Evolutionary conservation across 2,329 filamentous ascomycete genomes (phyloP).

Genomic region (Esteya vermicola): DNA sequence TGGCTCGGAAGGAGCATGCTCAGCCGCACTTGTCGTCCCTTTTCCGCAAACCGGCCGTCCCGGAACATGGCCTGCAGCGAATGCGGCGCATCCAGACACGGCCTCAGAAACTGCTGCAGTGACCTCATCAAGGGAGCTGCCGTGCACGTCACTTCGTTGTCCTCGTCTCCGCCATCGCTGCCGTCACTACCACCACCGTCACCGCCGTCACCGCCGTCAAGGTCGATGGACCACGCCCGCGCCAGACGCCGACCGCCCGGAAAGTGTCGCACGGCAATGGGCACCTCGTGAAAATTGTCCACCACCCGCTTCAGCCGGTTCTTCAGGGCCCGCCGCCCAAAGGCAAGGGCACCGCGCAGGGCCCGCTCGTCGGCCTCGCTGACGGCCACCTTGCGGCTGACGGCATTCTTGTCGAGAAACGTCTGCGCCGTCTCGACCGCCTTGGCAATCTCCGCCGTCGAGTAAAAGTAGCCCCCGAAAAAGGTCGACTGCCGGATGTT

Average conservation of each 20-base stretch:
- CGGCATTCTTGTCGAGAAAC: conserved; percentile 56
- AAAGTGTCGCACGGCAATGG: conserved; percentile 55
- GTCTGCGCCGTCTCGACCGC: conserved; percentile 51
- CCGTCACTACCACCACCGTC: background rate
- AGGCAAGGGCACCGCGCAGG: conserved; percentile 49
- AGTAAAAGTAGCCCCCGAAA: conserved; percentile 68
- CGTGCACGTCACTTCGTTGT: conserved; percentile 27
- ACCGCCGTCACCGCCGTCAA: conserved; percentile 24
- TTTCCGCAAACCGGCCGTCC: conserved; percentile 25
- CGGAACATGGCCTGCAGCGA: conserved; percentile 33
- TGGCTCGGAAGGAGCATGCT: conserved; percentile 16
- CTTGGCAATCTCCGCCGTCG: conserved; percentile 43
- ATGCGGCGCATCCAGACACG: conserved; percentile 26
- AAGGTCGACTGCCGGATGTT: conserved; percentile 78
- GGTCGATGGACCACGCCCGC: conserved; percentile 53
- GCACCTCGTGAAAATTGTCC: conserved; percentile 62
- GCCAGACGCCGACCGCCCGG: conserved; percentile 37
- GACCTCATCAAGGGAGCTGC: conserved; percentile 34
- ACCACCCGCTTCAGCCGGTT: conserved; percentile 54
- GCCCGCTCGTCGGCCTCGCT: conserved; percentile 43
- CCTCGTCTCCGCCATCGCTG: background rate
- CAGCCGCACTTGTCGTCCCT: conserved; percentile 14
- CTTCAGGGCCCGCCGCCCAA: conserved; percentile 43
- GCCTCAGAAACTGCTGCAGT: conserved; percentile 37
- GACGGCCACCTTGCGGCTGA: conserved; percentile 44